These are phyloP conservation scores for Elaeis oleifera DNA, from an alignment of 202 grass and related monocot genomes.

Conservation along the genomic window DNA sequence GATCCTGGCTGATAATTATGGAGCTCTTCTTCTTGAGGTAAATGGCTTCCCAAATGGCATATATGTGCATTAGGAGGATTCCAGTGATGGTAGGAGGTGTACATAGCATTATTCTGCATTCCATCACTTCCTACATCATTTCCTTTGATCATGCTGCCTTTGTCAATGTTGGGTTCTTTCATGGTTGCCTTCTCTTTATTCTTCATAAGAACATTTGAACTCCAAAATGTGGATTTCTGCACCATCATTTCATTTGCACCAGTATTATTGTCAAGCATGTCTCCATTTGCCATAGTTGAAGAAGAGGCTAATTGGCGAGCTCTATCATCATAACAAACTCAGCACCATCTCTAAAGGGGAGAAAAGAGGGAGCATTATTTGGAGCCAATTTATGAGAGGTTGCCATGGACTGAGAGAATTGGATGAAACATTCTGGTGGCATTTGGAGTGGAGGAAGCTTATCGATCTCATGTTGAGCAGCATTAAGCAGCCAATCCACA, in stretches of 20 bases:
- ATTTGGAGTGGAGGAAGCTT: conserved; percentile 75
- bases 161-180: neutral
- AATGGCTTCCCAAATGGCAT: conserved; percentile 5
- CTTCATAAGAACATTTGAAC: too few relatives aligned
- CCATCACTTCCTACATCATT: neutral
- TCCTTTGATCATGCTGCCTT: neutral
- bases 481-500: conserved; percentile 81
- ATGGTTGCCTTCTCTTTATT: too few relatives aligned
- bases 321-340: too few relatives aligned
- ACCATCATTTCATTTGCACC: too few relatives aligned
- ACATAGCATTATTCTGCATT: neutral
- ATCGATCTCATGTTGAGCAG: conserved; percentile 80
- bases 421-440: conserved; percentile 36
- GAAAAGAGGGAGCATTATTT: too few relatives aligned
- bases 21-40: neutral
- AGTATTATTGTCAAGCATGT: too few relatives aligned
- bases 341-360: too few relatives aligned
- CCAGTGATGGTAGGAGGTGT: conserved; percentile 3
- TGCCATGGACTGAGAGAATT: neutral
- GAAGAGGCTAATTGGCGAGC: too few relatives aligned
- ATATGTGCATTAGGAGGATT: neutral
- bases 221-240: too few relatives aligned
- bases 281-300: too few relatives aligned
- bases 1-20: neutral
- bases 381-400: too few relatives aligned